phyloP scores from a whole-genome alignment of 305 asterid species.

The Rubia peregrina region DNA sequence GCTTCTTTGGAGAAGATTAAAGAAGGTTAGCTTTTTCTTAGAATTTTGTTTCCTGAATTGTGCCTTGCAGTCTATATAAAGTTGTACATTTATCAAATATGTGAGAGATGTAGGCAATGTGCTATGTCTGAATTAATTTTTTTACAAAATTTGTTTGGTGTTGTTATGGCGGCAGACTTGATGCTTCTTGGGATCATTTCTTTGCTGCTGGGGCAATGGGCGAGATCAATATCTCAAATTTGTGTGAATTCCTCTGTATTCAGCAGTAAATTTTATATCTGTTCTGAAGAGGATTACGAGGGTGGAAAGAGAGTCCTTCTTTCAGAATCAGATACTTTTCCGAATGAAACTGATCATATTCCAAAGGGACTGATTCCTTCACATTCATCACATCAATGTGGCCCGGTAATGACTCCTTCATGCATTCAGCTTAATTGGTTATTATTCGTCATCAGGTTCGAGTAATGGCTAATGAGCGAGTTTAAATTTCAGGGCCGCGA shows the following conservation, averaged over 20 bases:
- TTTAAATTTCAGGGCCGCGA: slow-evolving; percentile 56
- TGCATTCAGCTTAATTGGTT: not conserved
- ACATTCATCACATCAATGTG: slow-evolving; percentile 50
- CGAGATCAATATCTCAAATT: slow-evolving; percentile 67
- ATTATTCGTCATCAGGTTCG: slow-evolving; percentile 3
- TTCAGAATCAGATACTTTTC: slow-evolving; percentile 17
- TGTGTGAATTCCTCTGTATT: slow-evolving; percentile 79
- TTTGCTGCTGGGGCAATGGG: slow-evolving; percentile 82
- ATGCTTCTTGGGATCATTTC: slow-evolving; percentile 94
- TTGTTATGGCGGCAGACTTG: slow-evolving; percentile 42
- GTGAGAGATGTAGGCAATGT: too few species aligned
- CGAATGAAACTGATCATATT: slow-evolving; percentile 37
- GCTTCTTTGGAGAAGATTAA: slow-evolving; percentile 82
- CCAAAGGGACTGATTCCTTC: slow-evolving; percentile 39
- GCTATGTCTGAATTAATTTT: too few species aligned
- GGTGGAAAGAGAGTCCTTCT: slow-evolving; percentile 25
- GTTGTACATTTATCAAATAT: too few species aligned
- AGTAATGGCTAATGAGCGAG: not conserved
- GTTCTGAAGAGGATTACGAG: slow-evolving; percentile 58
- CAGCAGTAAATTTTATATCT: slow-evolving; percentile 64
- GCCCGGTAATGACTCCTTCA: slow-evolving; percentile 38
- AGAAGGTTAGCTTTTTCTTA: slow-evolving; percentile 44
- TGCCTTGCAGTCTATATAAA: not conserved
- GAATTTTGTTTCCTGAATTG: not conserved
- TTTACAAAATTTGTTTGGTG: too few species aligned